A percentile compares a stretch with the other conserved stretches of the same genome.
Evolutionary conservation across 371 early-diverging fungal genomes (phyloP).

Genomic region (Circinella umbellata): DNA sequence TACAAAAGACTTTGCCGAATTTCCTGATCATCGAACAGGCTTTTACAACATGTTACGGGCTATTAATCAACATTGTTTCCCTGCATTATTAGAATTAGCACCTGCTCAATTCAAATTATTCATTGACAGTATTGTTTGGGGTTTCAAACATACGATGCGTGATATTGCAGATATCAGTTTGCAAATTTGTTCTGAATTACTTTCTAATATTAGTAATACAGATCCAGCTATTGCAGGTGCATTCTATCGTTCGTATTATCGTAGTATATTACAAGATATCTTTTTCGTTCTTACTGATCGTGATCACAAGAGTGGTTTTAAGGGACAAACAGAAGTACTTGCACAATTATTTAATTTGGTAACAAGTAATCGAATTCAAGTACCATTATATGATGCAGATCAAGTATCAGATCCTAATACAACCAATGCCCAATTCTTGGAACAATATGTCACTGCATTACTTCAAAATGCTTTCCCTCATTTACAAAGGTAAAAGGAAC

Average conservation of each 20-base stretch:
- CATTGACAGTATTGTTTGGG: constrained; percentile 95
- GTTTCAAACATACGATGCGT: constrained; percentile 98
- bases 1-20: constrained; percentile 96
- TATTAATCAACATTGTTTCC: constrained; percentile 90
- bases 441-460: constrained; percentile 80
- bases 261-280: constrained; percentile 91
- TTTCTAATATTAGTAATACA: constrained; percentile 76
- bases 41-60: constrained; percentile 91
- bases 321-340: constrained; percentile 88
- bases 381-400: constrained; percentile 80
- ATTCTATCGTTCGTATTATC: constrained; percentile 91
- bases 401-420: constrained; percentile 73
- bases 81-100: constrained; percentile 83
- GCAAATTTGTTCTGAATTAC: constrained; percentile 82
- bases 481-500: constrained; percentile 73
- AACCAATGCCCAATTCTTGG: constrained; percentile 80
- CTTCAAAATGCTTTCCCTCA: constrained; percentile 93
- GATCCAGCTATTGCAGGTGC: constrained; percentile 81
- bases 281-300: constrained; percentile 96
- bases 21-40: constrained; percentile 94
- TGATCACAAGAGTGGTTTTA: constrained; percentile 98
- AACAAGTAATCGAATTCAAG: constrained; percentile 78
- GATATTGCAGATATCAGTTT: constrained; percentile 96
- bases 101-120: constrained; percentile 88
- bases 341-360: constrained; percentile 88